Conservation (phyloP, 108 stramenopile genomes). For the Pelagomonas calceolata region DNA sequence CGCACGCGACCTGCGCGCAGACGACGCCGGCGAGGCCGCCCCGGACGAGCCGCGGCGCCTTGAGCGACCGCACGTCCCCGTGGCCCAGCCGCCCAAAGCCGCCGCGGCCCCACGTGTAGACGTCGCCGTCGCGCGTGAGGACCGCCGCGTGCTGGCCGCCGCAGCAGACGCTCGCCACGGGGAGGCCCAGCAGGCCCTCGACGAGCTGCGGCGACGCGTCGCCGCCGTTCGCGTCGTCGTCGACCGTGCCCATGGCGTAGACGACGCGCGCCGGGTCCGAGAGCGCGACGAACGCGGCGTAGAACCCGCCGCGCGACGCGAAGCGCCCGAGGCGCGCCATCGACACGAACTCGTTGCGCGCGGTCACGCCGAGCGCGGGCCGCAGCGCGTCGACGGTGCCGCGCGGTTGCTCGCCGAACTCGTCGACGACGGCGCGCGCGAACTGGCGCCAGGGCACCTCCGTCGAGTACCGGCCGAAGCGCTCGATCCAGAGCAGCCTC, state of each 20-base stretch:
- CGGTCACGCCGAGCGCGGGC: not conserved
- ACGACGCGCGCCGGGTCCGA: not conserved
- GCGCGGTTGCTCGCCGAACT: not conserved
- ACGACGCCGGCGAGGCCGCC: not conserved
- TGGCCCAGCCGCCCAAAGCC: conserved; percentile 35
- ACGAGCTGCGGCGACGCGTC: not conserved
- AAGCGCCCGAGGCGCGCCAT: not conserved
- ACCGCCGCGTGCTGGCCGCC: conserved; percentile 40
- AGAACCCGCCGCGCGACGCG: not conserved
- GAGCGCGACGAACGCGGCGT: not conserved
- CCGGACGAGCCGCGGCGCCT: not conserved
- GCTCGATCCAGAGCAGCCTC: not conserved
- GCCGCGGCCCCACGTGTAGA: conserved; percentile 34
- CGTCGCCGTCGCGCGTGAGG: conserved; percentile 22
- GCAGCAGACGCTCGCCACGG: conserved; percentile 25
- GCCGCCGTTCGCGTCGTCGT: not conserved
- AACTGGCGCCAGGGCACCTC: not conserved
- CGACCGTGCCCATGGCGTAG: not conserved
- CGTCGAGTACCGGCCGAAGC: not conserved
- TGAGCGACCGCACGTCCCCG: conserved; percentile 6
- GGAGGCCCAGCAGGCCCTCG: not conserved
- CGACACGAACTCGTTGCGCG: not conserved
- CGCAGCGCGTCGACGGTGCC: not conserved
- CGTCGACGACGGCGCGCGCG: not conserved
- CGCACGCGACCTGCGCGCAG: conserved; percentile 25